Conservation (phyloP, 805 yeast genomes). For the Nadsonia fulvescens region DNA sequence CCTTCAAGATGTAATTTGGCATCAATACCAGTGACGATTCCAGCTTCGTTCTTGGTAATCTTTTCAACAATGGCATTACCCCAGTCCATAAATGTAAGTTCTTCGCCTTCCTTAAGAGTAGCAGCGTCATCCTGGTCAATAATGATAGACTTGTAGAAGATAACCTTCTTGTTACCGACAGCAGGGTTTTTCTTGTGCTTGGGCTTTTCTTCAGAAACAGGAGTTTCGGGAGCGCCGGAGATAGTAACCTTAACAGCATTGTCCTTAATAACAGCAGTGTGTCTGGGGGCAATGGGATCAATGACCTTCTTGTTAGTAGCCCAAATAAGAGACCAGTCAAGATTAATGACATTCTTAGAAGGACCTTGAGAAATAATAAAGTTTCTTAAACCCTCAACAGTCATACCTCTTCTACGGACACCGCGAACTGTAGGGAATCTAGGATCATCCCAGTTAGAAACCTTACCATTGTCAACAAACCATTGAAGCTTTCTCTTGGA, state of each 20-base stretch:
- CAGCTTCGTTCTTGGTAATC: constrained; percentile 42
- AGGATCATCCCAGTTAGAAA: constrained; percentile 95
- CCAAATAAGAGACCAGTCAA: constrained; percentile 97
- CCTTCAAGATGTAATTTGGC: constrained; percentile 83
- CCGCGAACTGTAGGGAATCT: constrained; percentile 99
- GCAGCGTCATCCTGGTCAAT: constrained; percentile 76
- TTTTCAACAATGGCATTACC: constrained; percentile 75
- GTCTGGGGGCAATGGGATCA: constrained; percentile 95
- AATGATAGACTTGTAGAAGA: constrained; percentile 42
- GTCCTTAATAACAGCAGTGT: constrained; percentile 52
- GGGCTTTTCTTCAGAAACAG: constrained; percentile 55
- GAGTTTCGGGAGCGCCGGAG: constrained; percentile 41
- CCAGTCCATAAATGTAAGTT: constrained; percentile 98
- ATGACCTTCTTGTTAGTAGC: constrained; percentile 92
- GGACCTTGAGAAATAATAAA: constrained; percentile 95
- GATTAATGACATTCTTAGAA: constrained; percentile 85
- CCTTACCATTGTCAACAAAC: constrained; percentile 88
- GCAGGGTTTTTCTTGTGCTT: constrained; percentile 92
- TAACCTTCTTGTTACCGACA: constrained; percentile 68
- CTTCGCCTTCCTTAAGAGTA: constrained; percentile 68
- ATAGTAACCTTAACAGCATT: constrained; percentile 57
- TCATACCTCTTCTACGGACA: constrained; percentile 99
- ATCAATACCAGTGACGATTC: constrained; percentile 39
- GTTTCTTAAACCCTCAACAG: constrained; percentile 90
- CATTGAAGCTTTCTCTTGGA: constrained; percentile 97